phyloP scores from a whole-genome alignment of 148 eudicot genomes.

The Hydrangea macrophylla region DNA sequence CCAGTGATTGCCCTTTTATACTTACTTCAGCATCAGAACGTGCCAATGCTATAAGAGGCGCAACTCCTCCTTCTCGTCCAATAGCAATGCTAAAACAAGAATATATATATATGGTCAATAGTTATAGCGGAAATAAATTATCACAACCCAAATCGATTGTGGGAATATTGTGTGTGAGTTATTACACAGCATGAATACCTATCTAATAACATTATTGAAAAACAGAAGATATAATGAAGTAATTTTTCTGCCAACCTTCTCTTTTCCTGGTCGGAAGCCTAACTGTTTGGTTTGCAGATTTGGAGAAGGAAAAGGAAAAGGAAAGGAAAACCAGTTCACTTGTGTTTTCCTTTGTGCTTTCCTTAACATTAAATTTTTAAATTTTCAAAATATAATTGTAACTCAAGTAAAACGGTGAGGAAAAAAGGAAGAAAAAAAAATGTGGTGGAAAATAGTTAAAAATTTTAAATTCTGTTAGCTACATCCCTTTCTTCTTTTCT shows the following conservation, averaged over 20 bases:
- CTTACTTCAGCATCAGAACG: constrained; percentile 76
- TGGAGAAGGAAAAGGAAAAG: too few species aligned
- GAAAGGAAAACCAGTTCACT: too few species aligned
- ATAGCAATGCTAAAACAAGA: constrained; percentile 74
- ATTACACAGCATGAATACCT: background rate
- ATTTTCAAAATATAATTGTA: too few species aligned
- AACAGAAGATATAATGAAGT: constrained; percentile 6
- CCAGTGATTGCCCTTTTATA: constrained; percentile 17
- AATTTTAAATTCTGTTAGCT: too few species aligned
- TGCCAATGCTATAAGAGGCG: constrained; percentile 84
- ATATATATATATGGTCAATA: background rate
- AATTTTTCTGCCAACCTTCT: background rate
- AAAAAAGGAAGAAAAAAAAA: too few species aligned
- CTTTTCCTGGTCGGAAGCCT: too few species aligned
- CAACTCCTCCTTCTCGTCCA: constrained; percentile 94
- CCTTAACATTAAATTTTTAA: too few species aligned
- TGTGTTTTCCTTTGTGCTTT: too few species aligned
- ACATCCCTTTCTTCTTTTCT: too few species aligned
- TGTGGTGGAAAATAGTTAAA: too few species aligned
- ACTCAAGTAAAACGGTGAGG: too few species aligned
- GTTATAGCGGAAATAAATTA: background rate
- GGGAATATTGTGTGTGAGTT: background rate
- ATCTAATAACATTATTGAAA: constrained; percentile 1
- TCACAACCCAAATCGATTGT: background rate
- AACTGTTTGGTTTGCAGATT: too few species aligned